phyloP scores from a whole-genome alignment of 2,329 filamentous ascomycete species.

The Cadophora sp. region DNA sequence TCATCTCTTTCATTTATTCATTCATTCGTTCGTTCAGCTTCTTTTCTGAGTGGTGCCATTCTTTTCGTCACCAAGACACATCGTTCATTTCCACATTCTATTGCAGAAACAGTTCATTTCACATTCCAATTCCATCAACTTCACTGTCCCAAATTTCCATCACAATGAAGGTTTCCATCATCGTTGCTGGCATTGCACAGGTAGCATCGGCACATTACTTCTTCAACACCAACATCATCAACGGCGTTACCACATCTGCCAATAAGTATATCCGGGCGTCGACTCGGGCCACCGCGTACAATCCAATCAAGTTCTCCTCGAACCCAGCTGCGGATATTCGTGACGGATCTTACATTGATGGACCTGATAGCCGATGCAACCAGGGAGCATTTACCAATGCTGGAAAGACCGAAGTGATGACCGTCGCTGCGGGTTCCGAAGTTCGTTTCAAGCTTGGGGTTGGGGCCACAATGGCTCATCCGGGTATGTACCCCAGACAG shows the following conservation, averaged over 20 bases:
- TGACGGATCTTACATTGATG: not conserved
- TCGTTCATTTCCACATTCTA: not conserved
- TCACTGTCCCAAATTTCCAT: not conserved
- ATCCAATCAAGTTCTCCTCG: not conserved
- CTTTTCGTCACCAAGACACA: not conserved
- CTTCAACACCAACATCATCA: not conserved
- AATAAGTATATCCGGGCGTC: not conserved
- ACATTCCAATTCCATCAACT: not conserved
- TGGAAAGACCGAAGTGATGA: slow-evolving; percentile 12
- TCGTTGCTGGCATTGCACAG: not conserved
- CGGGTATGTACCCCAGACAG: slow-evolving; percentile 3
- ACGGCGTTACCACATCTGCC: not conserved
- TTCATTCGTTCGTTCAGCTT: not conserved
- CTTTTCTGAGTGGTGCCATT: not conserved
- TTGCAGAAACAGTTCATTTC: not conserved
- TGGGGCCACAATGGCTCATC: slow-evolving; percentile 31
- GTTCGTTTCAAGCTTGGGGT: slow-evolving; percentile 9
- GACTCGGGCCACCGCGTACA: not conserved
- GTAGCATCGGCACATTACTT: slow-evolving; percentile 5
- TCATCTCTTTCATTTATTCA: not conserved
- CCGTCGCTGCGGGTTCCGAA: slow-evolving; percentile 11
- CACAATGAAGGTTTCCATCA: slow-evolving; percentile 6
- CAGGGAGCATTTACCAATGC: slow-evolving; percentile 9
- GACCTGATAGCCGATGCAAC: slow-evolving; percentile 20
- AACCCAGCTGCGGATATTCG: not conserved